A percentile compares a stretch with the other conserved stretches of the same genome.
Conservation (phyloP, 2,329 filamentous ascomycete species). For the Aspergillus jensenii region DNA sequence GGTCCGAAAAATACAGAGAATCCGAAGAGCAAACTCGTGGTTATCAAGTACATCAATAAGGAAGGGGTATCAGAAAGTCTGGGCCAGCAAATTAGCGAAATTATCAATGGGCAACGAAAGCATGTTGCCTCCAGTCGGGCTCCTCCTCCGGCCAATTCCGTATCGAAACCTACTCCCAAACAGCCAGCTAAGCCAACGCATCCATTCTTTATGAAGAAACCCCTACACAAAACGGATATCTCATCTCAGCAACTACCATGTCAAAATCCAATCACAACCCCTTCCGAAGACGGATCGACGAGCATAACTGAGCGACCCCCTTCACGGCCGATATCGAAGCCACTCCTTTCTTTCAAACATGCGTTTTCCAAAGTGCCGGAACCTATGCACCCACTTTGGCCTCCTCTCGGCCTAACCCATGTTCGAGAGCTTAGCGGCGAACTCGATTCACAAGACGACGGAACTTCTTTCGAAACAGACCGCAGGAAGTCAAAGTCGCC, state of each 20-base stretch:
- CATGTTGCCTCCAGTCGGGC: slow-evolving; percentile 21
- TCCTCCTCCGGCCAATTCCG: slow-evolving; percentile 17
- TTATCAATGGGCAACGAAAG: slow-evolving; percentile 50
- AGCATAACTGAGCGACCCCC: background rate
- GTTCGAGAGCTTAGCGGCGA: slow-evolving; percentile 50
- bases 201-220: slow-evolving; percentile 68
- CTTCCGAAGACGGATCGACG: background rate
- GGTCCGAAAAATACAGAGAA: slow-evolving; percentile 26
- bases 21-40: slow-evolving; percentile 44
- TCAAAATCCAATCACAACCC: background rate
- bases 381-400: slow-evolving; percentile 39
- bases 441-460: background rate
- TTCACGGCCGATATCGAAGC: background rate
- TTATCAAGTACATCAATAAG: slow-evolving; percentile 61
- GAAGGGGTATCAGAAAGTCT: slow-evolving; percentile 47
- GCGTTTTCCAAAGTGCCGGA: slow-evolving; percentile 30
- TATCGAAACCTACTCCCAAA: slow-evolving; percentile 16
- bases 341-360: slow-evolving; percentile 20
- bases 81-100: slow-evolving; percentile 62
- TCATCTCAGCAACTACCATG: background rate
- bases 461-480: slow-evolving; percentile 13
- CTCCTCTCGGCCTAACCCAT: slow-evolving; percentile 37
- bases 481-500: slow-evolving; percentile 41
- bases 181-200: slow-evolving; percentile 54
- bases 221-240: slow-evolving; percentile 26